A percentile compares a stretch with the other conserved stretches of the same genome.
These are phyloP conservation scores for Chlorella sp. DNA, from an alignment of 139 green algal genomes.

Conservation along the genomic window DNA sequence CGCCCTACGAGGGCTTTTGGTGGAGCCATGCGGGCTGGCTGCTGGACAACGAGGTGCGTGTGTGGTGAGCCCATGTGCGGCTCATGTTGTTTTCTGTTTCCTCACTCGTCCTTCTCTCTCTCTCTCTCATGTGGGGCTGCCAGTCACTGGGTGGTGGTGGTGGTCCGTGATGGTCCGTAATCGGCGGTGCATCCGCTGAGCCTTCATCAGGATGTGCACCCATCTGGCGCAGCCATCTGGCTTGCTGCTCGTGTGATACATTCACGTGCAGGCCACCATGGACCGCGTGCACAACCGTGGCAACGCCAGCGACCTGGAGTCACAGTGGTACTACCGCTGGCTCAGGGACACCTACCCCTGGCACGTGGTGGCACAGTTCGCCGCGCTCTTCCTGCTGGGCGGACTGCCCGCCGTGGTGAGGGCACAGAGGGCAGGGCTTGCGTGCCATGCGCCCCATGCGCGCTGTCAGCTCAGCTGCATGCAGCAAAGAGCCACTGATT, in stretches of 20 bases:
- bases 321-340: slow-evolving; percentile 84
- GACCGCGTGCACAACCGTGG: slow-evolving; percentile 63
- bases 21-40: slow-evolving; percentile 97
- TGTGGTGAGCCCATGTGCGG: no score
- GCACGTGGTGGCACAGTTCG: slow-evolving; percentile 80
- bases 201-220: not conserved
- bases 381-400: slow-evolving; percentile 74
- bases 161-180: not conserved
- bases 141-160: not conserved
- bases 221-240: not conserved
- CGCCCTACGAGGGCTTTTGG: slow-evolving; percentile 97
- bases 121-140: not conserved
- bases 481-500: no score
- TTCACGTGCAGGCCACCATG: slow-evolving; percentile 50
- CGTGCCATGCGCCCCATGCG: no score
- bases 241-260: not conserved
- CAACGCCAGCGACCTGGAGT: slow-evolving; percentile 83
- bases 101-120: not conserved
- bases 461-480: no score
- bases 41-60: slow-evolving; percentile 80
- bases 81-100: no score
- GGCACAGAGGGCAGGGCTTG: not conserved
- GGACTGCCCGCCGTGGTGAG: slow-evolving; percentile 71
- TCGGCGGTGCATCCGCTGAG: not conserved
- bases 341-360: slow-evolving; percentile 73